Conservation (phyloP, 2,329 filamentous ascomycete species). For the Aspergillus novofumigatus region DNA sequence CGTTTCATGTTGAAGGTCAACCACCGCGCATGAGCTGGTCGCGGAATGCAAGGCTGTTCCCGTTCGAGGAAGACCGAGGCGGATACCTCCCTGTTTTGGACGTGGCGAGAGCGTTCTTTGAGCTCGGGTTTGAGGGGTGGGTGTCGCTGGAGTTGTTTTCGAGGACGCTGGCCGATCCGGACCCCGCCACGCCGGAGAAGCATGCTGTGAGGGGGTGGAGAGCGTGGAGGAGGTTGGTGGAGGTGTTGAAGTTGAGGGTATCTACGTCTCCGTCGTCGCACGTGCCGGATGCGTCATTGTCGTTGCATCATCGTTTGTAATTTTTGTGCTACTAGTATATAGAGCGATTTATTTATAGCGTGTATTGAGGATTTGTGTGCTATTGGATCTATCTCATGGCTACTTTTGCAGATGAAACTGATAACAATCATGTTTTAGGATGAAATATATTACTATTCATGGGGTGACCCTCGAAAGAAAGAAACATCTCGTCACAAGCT, state of each 20-base stretch:
- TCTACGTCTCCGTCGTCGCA: background rate
- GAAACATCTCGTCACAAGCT: too few relatives aligned
- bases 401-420: too few relatives aligned
- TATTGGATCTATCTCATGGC: too few relatives aligned
- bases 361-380: background rate
- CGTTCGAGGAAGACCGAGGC: conserved; percentile 58
- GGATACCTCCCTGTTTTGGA: conserved; percentile 65
- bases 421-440: too few relatives aligned
- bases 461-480: too few relatives aligned
- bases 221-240: conserved; percentile 50
- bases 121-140: conserved; percentile 62
- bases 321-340: background rate
- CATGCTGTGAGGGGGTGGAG: conserved; percentile 50
- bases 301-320: conserved; percentile 17
- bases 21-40: conserved; percentile 72
- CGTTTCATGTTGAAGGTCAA: conserved; percentile 56
- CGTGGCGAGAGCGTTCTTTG: conserved; percentile 59
- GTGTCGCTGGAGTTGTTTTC: conserved; percentile 70
- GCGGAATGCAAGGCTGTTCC: conserved; percentile 67
- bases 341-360: background rate
- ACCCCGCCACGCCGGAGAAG: conserved; percentile 50
- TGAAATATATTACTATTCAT: too few relatives aligned
- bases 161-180: conserved; percentile 52
- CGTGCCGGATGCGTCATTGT: background rate
- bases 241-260: conserved; percentile 8